Evolutionary conservation across 805 yeast species (phyloP).

Genomic region (Kodamaea nitidulidarum): DNA sequence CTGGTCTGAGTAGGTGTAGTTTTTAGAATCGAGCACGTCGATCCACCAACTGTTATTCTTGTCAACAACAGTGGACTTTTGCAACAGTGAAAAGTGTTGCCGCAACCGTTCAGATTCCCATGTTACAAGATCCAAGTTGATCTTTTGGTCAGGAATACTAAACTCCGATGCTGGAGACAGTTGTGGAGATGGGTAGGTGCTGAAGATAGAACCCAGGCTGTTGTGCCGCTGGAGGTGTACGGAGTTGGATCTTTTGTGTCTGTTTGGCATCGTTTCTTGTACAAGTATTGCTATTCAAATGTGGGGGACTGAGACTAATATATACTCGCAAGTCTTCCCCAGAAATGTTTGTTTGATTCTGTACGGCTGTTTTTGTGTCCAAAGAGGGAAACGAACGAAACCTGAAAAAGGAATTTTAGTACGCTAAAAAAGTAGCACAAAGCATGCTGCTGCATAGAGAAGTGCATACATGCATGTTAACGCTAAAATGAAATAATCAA

Average conservation of each 20-base stretch:
- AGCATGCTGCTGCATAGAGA: no score
- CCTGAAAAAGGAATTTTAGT: not conserved
- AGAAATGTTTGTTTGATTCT: no score
- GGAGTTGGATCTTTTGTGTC: constrained; percentile 6
- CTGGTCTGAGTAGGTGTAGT: not conserved
- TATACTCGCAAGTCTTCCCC: no score
- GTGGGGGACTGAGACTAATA: no score
- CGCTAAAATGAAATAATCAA: no score
- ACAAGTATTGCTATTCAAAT: no score
- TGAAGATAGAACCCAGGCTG: constrained; percentile 2
- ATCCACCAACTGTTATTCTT: constrained; percentile 7
- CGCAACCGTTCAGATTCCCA: constrained; percentile 7
- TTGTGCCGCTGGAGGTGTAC: constrained; percentile 5
- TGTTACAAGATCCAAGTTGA: constrained; percentile 5
- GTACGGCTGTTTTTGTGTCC: not conserved
- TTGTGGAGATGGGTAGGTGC: not conserved
- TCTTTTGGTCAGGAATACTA: not conserved
- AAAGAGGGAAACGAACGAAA: not conserved
- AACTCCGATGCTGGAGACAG: constrained; percentile 5
- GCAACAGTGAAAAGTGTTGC: not conserved
- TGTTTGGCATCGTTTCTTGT: not conserved
- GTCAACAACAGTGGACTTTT: not conserved
- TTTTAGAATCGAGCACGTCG: constrained; percentile 1
- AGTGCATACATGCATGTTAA: no score
- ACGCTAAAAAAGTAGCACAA: no score